Percentiles rank a stretch among this genome's conserved stretches.
Evolutionary conservation across 257 asterid genomes (phyloP).

Genomic region (Solanum raphanifolium): DNA sequence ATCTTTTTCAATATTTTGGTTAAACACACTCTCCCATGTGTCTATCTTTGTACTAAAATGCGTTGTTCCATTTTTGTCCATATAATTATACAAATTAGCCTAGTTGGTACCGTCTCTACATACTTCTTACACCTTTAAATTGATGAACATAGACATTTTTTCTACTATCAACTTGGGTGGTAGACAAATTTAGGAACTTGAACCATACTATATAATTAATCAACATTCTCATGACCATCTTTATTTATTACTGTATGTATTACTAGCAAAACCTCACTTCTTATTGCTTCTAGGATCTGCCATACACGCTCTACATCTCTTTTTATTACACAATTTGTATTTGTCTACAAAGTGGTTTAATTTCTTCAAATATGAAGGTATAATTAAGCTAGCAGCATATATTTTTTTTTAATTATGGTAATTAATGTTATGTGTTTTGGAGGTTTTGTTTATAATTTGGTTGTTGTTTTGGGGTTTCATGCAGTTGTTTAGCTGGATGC

Average conservation of each 20-base stretch:
- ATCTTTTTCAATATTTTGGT: neutral
- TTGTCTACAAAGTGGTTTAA: neutral
- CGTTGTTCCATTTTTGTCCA: neutral
- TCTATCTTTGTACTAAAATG: neutral
- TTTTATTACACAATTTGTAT: neutral
- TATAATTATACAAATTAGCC: neutral
- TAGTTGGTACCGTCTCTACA: neutral
- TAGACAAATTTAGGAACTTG: conserved; percentile 24
- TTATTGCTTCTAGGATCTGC: conserved; percentile 51
- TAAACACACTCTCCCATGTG: conserved; percentile 16
- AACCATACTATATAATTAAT: neutral
- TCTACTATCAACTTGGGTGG: neutral
- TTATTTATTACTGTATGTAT: neutral
- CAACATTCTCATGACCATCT: neutral
- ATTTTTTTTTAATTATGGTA: neutral
- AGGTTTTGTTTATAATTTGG: neutral
- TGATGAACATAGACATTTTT: neutral
- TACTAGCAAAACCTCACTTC: conserved; percentile 30
- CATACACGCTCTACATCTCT: neutral
- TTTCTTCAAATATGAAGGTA: conserved; percentile 35
- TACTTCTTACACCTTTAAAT: neutral
- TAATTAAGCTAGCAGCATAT: neutral
- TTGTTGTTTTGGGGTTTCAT: neutral
- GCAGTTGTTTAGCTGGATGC: conserved; percentile 41
- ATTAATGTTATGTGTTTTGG: neutral